Percentiles rank a stretch among this genome's conserved stretches.
Conservation (phyloP, 1,284 basidiomycete species). For the Cutaneotrichosporon dermatis region DNA sequence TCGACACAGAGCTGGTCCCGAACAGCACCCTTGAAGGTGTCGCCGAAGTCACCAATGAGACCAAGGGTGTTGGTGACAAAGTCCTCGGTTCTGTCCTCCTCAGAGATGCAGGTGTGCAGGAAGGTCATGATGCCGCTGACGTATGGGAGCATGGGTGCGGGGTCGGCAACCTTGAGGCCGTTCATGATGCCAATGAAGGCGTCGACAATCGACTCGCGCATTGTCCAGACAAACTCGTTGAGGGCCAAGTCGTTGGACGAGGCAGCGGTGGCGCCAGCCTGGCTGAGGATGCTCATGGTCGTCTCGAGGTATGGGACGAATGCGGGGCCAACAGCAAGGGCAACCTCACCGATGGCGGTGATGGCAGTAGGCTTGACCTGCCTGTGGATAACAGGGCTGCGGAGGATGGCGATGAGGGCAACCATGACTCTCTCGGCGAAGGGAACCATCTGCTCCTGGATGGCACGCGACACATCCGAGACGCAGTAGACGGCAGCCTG, state of each 20-base stretch:
- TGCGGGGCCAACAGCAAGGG: constrained; percentile 77
- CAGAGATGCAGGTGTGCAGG: constrained; percentile 70
- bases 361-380: constrained; percentile 96
- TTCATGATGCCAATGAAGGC: constrained; percentile 94
- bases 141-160: constrained; percentile 61
- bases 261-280: constrained; percentile 80
- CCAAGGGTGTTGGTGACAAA: constrained; percentile 74
- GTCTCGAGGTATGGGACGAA: constrained; percentile 89
- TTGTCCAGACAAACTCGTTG: constrained; percentile 77
- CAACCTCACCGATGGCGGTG: constrained; percentile 94
- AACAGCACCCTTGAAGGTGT: constrained; percentile 73
- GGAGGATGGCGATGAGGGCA: constrained; percentile 83
- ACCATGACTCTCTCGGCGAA: constrained; percentile 87
- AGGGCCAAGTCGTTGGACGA: constrained; percentile 57
- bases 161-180: constrained; percentile 77
- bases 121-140: constrained; percentile 74
- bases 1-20: constrained; percentile 71
- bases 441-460: constrained; percentile 74
- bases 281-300: constrained; percentile 84
- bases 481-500: constrained; percentile 93
- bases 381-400: constrained; percentile 83
- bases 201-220: constrained; percentile 93
- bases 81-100: constrained; percentile 73
- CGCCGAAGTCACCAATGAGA: constrained; percentile 87
- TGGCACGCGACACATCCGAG: constrained; percentile 88